Percentiles rank a stretch among this genome's conserved stretches.
These are phyloP conservation scores for Penicillium hordei DNA, from an alignment of 2,329 filamentous ascomycete genomes.

Conservation along the genomic window DNA sequence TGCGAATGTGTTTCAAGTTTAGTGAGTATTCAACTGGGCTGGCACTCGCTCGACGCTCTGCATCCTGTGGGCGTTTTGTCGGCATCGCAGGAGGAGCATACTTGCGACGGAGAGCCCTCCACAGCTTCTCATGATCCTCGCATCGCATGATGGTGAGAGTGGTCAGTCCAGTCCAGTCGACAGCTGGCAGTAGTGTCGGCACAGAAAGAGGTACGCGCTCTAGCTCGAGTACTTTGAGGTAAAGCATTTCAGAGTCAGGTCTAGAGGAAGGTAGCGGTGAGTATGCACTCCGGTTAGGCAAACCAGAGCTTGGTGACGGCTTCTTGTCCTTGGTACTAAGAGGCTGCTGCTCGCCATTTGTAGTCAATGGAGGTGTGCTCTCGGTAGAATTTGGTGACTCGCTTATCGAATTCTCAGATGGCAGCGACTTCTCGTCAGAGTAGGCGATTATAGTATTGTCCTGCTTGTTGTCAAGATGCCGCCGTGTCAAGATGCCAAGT, in stretches of 20 bases:
- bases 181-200: slow-evolving; percentile 64
- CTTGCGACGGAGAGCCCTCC: slow-evolving; percentile 67
- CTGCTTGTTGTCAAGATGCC: slow-evolving; percentile 3
- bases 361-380: neutral
- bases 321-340: neutral
- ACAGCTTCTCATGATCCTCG: slow-evolving; percentile 69
- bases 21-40: slow-evolving; percentile 57
- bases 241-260: slow-evolving; percentile 50
- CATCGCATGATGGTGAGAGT: slow-evolving; percentile 74
- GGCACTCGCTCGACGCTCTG: slow-evolving; percentile 6
- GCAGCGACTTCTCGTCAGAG: neutral
- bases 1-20: slow-evolving; percentile 71
- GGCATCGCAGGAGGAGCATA: slow-evolving; percentile 50
- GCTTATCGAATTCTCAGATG: neutral
- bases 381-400: neutral
- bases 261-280: slow-evolving; percentile 10
- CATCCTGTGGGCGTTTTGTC: slow-evolving; percentile 7
- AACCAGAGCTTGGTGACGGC: neutral
- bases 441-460: slow-evolving; percentile 1
- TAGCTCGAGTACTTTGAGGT: slow-evolving; percentile 70
- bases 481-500: slow-evolving; percentile 31
- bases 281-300: slow-evolving; percentile 2
- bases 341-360: neutral
- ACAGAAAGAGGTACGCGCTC: slow-evolving; percentile 74
- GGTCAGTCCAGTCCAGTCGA: slow-evolving; percentile 73